These are phyloP conservation scores for Wickerhamomyces tratensis DNA, from an alignment of 805 yeast genomes.

Conservation along the genomic window DNA sequence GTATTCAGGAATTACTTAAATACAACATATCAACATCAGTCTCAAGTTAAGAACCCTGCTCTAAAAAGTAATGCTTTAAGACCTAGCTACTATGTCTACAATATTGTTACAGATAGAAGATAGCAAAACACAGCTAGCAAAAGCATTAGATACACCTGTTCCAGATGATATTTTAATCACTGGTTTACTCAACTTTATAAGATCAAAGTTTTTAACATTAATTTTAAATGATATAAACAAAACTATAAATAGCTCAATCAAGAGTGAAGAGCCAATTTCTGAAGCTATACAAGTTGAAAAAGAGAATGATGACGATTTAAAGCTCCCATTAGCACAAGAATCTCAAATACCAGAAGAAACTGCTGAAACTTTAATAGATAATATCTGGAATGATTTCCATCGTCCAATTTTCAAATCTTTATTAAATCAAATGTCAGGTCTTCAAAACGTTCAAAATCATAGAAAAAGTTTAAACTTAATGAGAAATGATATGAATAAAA, in stretches of 20 bases:
- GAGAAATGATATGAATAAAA: slow-evolving; percentile 14
- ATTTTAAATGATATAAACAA: slow-evolving; percentile 27
- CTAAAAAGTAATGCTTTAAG: no score
- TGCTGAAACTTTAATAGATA: slow-evolving; percentile 32
- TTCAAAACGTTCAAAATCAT: slow-evolving; percentile 13
- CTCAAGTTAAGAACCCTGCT: no score
- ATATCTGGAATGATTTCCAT: slow-evolving; percentile 52
- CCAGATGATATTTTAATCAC: slow-evolving; percentile 14
- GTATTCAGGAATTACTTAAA: no score
- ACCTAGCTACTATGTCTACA: no score
- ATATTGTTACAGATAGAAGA: no score
- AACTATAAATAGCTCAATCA: background rate
- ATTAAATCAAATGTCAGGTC: slow-evolving; percentile 16
- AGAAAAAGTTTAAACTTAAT: slow-evolving; percentile 10
- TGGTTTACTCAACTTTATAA: slow-evolving; percentile 40
- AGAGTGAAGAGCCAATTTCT: background rate
- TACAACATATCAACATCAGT: no score
- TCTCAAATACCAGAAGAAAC: slow-evolving; percentile 1
- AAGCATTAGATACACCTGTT: background rate
- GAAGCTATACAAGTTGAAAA: background rate
- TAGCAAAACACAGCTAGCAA: no score
- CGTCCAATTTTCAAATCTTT: slow-evolving; percentile 55
- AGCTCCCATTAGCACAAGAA: slow-evolving; percentile 5
- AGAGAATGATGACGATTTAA: slow-evolving; percentile 1
- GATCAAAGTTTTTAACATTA: slow-evolving; percentile 34